Base-by-base conservation (phyloP, 2,329 filamentous ascomycete species). In the Penicillium sp. region DNA sequence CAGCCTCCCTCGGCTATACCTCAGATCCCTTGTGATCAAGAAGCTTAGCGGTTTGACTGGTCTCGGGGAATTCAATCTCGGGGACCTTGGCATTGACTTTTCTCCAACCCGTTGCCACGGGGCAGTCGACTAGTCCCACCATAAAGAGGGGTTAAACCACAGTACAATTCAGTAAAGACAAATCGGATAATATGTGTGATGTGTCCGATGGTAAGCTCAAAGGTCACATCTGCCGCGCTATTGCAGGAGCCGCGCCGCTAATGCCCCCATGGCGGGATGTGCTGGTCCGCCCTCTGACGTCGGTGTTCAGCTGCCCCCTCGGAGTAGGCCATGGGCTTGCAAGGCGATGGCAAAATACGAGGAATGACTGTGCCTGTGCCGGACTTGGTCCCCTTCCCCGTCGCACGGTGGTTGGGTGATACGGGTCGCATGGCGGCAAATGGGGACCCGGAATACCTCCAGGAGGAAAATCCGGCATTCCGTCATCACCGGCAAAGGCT, bases 201-300 rank as follows among this genome's bases (percentile, higher is more conserved):
- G 54, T 63, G 61, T 68, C 61, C 52, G 54, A 64, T 64, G 46
- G 26, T 52, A 45, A 44, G 29, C 35, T 39, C 13, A 43, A 22
- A 52, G 43, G 42, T 61, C 62, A 47, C 54, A 54, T 61, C 60
- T 64, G 58, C 62, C 62, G 64, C 61, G 60, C 60, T 65, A 65
- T 65, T 65, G 56, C 56, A 66, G 56, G 56, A 63, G 64, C 61
- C 61, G 62, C 64, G 61, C 62, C 65, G 61, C 67, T 63, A 67
- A 63, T 55, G 56, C 56, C 55, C 33, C 49, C 48, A 61, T 62
- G 58, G 60, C 57, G 60, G 60, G 55, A 60, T 60, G 52, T 48
- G 48, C 57, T 64, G 56, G 60, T 61, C 60, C 60, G 55, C 57
- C 57, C 64, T 64, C 67, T 71, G 69, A 71, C 69, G 68, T 69